A percentile compares a stretch with the other conserved stretches of the same genome.
Evolutionary conservation across 768 basidiomycete species (phyloP).

Genomic region (Collybiopsis confluens): DNA sequence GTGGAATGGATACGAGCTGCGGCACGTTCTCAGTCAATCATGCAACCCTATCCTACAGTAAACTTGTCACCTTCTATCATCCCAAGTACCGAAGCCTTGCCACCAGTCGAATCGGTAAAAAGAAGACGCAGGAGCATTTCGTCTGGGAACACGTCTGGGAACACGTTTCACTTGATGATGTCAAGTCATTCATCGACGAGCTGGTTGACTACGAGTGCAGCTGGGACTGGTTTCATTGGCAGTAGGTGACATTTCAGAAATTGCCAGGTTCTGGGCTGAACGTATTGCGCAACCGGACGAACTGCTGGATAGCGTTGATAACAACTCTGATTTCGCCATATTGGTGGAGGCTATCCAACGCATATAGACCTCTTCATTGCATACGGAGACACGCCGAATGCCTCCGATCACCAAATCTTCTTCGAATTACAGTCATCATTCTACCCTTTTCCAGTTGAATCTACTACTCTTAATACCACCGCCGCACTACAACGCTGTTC

Average conservation of each 20-base stretch:
- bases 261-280: constrained; percentile 16
- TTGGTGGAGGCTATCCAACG: constrained; percentile 12
- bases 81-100: constrained; percentile 15
- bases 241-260: constrained; percentile 5
- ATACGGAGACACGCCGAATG: constrained; percentile 13
- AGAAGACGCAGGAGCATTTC: constrained; percentile 14
- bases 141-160: constrained; percentile 10
- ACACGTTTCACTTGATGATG: constrained; percentile 16
- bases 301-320: constrained; percentile 12
- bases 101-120: constrained; percentile 10
- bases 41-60: constrained; percentile 14
- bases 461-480: neutral
- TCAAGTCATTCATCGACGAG: constrained; percentile 13
- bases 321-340: constrained; percentile 10
- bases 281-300: constrained; percentile 15
- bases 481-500: constrained; percentile 16
- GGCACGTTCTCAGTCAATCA: constrained; percentile 11
- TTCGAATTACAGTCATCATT: constrained; percentile 6
- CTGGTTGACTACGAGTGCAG: constrained; percentile 9
- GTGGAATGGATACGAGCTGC: constrained; percentile 19
- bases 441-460: neutral
- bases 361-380: constrained; percentile 18
- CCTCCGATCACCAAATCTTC: constrained; percentile 17
- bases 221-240: constrained; percentile 14
- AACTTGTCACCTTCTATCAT: constrained; percentile 18